A percentile compares a stretch with the other conserved stretches of the same genome.
Conservation (phyloP, 768 basidiomycete genomes). For the Xanthoconium stramineum region DNA sequence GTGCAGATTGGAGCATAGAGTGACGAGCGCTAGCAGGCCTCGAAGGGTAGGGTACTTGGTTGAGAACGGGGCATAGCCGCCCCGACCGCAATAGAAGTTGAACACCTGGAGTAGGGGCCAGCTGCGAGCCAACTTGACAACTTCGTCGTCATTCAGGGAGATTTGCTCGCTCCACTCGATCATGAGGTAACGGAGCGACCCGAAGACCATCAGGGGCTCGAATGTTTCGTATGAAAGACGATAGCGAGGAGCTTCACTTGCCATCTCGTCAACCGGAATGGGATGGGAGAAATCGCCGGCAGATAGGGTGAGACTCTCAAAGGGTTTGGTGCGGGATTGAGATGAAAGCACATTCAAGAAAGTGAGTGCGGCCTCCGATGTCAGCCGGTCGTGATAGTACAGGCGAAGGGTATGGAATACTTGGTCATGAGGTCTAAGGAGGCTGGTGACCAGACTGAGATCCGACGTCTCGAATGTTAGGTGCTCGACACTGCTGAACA, state of each 20-base stretch:
- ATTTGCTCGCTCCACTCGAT: slow-evolving; percentile 13
- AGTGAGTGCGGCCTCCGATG: background rate
- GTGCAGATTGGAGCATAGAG: background rate
- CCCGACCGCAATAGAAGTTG: slow-evolving; percentile 4
- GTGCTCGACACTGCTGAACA: background rate
- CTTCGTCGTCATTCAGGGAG: slow-evolving; percentile 7
- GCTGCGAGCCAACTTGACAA: slow-evolving; percentile 3
- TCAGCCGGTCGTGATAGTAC: background rate
- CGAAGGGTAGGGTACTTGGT: slow-evolving; percentile 9
- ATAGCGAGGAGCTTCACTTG: background rate
- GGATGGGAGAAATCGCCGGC: background rate
- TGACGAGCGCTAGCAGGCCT: slow-evolving; percentile 6
- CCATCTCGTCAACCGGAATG: background rate
- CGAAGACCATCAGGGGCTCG: background rate
- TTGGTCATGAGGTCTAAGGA: slow-evolving; percentile 7
- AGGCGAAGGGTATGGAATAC: slow-evolving; percentile 9
- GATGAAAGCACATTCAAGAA: slow-evolving; percentile 6
- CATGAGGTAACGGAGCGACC: slow-evolving; percentile 1
- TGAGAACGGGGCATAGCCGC: slow-evolving; percentile 1
- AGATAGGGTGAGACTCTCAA: background rate
- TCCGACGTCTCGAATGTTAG: slow-evolving; percentile 1
- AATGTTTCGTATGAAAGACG: slow-evolving; percentile 7
- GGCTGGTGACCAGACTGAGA: slow-evolving; percentile 3
- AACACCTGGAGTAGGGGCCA: slow-evolving; percentile 6
- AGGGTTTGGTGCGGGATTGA: background rate